Conservation (phyloP, 2,329 filamentous ascomycete species). For the Diplodia corticola region DNA sequence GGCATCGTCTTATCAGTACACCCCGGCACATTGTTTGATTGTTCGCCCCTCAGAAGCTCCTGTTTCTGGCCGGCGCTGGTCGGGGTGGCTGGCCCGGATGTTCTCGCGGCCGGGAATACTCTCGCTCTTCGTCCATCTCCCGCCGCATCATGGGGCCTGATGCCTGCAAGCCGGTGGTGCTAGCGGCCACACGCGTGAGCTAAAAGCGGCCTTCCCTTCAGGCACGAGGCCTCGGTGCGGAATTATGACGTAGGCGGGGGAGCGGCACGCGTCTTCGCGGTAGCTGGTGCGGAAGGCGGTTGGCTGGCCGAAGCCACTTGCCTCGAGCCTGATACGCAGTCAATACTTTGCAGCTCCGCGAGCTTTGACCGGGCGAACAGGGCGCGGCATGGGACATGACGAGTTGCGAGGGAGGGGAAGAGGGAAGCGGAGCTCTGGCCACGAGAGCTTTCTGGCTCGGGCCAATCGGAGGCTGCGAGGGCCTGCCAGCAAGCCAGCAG, state of each 20-base stretch:
- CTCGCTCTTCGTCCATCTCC: background rate
- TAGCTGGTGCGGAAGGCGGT: background rate
- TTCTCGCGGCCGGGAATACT: background rate
- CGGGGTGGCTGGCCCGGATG: background rate
- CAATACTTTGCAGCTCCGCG: background rate
- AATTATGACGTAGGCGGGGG: conserved; percentile 2
- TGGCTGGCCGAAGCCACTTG: background rate
- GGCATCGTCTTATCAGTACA: conserved; percentile 7
- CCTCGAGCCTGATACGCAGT: background rate
- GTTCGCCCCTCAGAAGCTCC: background rate
- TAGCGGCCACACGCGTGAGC: background rate
- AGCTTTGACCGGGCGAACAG: background rate
- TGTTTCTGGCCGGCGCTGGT: background rate
- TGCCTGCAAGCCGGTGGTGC: background rate
- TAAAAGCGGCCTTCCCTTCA: background rate
- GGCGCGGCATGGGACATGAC: background rate
- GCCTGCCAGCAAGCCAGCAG: background rate
- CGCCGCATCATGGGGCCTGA: background rate
- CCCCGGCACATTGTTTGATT: background rate
- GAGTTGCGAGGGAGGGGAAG: background rate
- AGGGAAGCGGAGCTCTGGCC: background rate
- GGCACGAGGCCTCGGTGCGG: background rate
- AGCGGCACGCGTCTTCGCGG: background rate
- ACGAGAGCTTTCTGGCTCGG: background rate
- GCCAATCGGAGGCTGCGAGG: background rate